phyloP scores from a whole-genome alignment of 768 basidiomycete species.

The Lactifluus hygrophoroides region DNA sequence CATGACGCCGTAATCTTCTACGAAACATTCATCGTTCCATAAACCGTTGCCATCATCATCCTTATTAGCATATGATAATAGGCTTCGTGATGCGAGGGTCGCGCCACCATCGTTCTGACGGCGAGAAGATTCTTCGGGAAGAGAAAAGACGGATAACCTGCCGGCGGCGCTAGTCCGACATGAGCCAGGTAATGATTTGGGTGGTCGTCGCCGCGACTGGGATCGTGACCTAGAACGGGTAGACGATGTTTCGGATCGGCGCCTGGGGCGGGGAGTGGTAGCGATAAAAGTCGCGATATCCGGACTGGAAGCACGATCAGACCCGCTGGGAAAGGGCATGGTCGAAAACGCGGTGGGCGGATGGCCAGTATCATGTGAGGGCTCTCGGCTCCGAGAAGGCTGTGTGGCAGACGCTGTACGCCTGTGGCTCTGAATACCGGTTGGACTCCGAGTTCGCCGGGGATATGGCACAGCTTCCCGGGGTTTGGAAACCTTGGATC shows the following conservation, averaged over 20 bases:
- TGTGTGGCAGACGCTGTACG: background rate
- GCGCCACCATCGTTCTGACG: conserved; percentile 21
- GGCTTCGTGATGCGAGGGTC: conserved; percentile 14
- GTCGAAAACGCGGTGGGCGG: background rate
- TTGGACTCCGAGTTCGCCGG: background rate
- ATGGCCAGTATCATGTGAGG: background rate
- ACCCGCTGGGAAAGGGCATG: background rate
- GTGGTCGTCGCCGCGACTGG: conserved; percentile 11
- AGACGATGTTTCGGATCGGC: conserved; percentile 21
- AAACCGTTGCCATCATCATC: conserved; percentile 8
- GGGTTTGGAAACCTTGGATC: conserved; percentile 2
- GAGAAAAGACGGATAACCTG: conserved; percentile 11
- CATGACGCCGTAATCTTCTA: conserved; percentile 26
- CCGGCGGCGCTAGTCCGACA: conserved; percentile 18
- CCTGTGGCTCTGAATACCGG: background rate
- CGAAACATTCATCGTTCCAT: conserved; percentile 25
- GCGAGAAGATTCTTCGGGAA: conserved; percentile 8
- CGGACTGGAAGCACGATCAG: conserved; percentile 24
- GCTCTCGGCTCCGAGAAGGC: background rate
- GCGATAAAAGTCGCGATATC: conserved; percentile 28
- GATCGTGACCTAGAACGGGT: conserved; percentile 24
- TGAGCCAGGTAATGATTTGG: conserved; percentile 16
- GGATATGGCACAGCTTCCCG: conserved; percentile 1
- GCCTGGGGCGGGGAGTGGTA: conserved; percentile 27
- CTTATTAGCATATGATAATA: conserved; percentile 16